Conservation (phyloP, 208 protist genomes). For the Wallacemonas sp. region DNA sequence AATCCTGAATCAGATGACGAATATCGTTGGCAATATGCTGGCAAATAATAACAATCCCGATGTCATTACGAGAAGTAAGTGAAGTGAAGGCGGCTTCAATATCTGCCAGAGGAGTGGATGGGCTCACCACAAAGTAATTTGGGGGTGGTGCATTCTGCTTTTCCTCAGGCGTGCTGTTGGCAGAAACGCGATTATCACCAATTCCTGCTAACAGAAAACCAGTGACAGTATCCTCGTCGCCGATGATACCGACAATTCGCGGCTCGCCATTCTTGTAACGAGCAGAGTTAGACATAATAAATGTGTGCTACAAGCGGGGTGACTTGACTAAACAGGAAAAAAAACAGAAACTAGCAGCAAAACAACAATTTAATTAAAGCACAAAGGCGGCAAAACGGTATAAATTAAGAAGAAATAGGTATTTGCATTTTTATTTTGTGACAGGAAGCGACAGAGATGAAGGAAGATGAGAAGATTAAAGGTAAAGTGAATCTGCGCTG, state of each 20-base stretch:
- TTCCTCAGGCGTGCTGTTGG: slow-evolving; percentile 11
- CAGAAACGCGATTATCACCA: slow-evolving; percentile 83
- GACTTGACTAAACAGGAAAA: no score
- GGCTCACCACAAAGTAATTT: slow-evolving; percentile 94
- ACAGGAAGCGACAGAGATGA: no score
- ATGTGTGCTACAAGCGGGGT: no score
- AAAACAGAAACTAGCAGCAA: no score
- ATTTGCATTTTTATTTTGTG: no score
- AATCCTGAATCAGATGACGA: slow-evolving; percentile 92
- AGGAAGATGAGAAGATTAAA: no score
- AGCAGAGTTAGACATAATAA: slow-evolving; percentile 23
- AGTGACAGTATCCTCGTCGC: slow-evolving; percentile 96
- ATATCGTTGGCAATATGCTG: slow-evolving; percentile 97
- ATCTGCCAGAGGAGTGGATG: slow-evolving; percentile 83
- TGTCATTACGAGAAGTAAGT: slow-evolving; percentile 86
- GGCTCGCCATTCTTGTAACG: slow-evolving; percentile 80
- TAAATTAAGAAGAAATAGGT: no score
- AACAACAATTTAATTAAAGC: no score
- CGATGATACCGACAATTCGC: slow-evolving; percentile 88
- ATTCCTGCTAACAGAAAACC: slow-evolving; percentile 96
- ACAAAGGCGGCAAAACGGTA: no score
- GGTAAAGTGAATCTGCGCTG: no score
- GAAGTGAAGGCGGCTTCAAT: slow-evolving; percentile 94
- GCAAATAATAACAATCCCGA: slow-evolving; percentile 96
- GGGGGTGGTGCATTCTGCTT: slow-evolving; percentile 26